Evolutionary conservation across 306 rosid genomes (phyloP).

Genomic region (Casuarina cunninghamiana): DNA sequence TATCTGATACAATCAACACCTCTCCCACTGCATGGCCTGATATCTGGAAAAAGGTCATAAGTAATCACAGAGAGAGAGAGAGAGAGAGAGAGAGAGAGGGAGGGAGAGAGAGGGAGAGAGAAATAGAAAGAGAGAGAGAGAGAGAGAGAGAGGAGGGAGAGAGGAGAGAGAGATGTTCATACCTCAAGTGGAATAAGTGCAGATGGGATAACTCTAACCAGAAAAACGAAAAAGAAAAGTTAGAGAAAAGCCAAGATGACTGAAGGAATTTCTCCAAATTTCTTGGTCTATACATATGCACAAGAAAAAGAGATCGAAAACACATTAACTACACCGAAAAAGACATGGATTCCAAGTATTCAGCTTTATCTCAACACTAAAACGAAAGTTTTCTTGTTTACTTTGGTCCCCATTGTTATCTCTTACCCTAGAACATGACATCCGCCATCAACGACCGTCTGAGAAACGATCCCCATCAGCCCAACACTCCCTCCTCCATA

Average conservation of each 20-base stretch:
- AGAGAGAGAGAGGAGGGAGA: neutral
- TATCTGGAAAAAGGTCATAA: slow-evolving; percentile 17
- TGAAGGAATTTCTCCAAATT: neutral
- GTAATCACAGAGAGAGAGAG: neutral
- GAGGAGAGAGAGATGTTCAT: neutral
- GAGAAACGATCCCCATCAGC: slow-evolving; percentile 32
- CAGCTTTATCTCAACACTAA: neutral
- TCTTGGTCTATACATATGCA: neutral
- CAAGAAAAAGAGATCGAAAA: neutral
- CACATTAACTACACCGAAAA: neutral
- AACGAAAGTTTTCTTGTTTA: neutral
- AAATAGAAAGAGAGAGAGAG: no score
- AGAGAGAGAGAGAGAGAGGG: neutral
- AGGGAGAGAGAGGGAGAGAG: no score
- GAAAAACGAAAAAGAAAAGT: neutral
- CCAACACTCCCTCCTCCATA: slow-evolving; percentile 38
- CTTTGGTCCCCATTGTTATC: neutral
- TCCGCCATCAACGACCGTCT: slow-evolving; percentile 28
- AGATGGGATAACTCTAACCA: slow-evolving; percentile 32
- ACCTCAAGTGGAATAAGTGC: slow-evolving; percentile 33
- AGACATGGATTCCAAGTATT: neutral
- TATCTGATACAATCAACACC: slow-evolving; percentile 31
- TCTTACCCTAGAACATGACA: slow-evolving; percentile 37
- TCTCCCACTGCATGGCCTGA: slow-evolving; percentile 31
- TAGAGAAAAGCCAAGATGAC: neutral